Conservation (phyloP, 164 flowering plant species). For the Warburgia ugandensis region DNA sequence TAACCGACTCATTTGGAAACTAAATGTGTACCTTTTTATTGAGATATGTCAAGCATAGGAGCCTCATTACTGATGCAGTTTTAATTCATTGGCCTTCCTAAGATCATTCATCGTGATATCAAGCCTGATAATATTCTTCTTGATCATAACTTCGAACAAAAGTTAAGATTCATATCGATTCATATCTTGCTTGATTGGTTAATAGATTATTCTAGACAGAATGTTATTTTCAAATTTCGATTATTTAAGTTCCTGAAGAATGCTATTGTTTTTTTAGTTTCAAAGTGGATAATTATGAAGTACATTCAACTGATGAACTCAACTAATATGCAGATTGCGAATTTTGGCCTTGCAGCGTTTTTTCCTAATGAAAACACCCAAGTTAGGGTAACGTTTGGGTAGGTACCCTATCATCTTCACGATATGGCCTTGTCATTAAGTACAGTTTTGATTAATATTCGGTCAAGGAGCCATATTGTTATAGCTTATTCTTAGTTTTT, state of each 20-base stretch:
- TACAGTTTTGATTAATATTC: no score
- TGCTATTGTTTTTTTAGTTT: neutral
- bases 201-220: neutral
- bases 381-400: no score
- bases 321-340: slow-evolving; percentile 65
- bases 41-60: neutral
- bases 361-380: slow-evolving; percentile 75
- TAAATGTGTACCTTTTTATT: neutral
- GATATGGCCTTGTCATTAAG: no score
- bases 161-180: slow-evolving; percentile 29
- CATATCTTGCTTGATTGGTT: neutral
- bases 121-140: slow-evolving; percentile 84
- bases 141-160: slow-evolving; percentile 84
- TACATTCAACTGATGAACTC: neutral
- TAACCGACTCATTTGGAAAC: neutral
- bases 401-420: no score
- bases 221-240: neutral
- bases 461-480: no score
- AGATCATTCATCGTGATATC: slow-evolving; percentile 92
- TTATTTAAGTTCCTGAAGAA: neutral
- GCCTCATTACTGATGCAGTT: neutral
- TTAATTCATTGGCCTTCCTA: slow-evolving; percentile 65
- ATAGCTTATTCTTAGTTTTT: no score
- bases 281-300: neutral
- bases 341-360: slow-evolving; percentile 91